phyloP scores from a whole-genome alignment of 495 filamentous ascomycete genomes.

The Tuber umbilicatum region DNA sequence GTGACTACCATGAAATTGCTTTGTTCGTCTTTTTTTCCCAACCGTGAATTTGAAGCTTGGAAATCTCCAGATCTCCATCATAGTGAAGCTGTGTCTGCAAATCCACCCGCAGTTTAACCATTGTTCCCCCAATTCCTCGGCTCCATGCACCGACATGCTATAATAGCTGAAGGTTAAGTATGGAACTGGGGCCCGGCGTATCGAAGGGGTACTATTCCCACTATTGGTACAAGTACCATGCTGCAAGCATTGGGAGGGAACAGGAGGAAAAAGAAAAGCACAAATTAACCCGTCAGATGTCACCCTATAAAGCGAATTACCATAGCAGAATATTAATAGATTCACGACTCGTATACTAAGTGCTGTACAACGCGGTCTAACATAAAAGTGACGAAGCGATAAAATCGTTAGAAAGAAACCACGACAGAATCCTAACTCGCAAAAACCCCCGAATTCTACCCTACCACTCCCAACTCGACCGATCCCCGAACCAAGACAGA shows the following conservation, averaged over 20 bases:
- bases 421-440: not conserved
- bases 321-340: not conserved
- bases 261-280: not conserved
- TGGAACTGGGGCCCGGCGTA: not conserved
- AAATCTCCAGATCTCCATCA: not conserved
- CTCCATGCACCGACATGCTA: too few species aligned
- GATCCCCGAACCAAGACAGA: too few species aligned
- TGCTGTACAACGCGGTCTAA: not conserved
- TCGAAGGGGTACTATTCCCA: too few species aligned
- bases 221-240: too few species aligned
- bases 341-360: not conserved
- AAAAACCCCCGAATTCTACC: not conserved
- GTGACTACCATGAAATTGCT: not conserved
- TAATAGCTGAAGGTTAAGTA: not conserved
- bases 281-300: not conserved
- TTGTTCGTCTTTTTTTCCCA: not conserved
- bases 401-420: not conserved
- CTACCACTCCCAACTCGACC: too few species aligned
- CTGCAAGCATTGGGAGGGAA: not conserved
- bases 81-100: not conserved
- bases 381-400: not conserved
- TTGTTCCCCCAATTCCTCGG: not conserved
- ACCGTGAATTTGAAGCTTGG: not conserved
- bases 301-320: not conserved
- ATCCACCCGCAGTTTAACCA: not conserved